These are phyloP conservation scores for Umbelopsis sp. DNA, from an alignment of 371 early-diverging fungal genomes.

Conservation along the genomic window DNA sequence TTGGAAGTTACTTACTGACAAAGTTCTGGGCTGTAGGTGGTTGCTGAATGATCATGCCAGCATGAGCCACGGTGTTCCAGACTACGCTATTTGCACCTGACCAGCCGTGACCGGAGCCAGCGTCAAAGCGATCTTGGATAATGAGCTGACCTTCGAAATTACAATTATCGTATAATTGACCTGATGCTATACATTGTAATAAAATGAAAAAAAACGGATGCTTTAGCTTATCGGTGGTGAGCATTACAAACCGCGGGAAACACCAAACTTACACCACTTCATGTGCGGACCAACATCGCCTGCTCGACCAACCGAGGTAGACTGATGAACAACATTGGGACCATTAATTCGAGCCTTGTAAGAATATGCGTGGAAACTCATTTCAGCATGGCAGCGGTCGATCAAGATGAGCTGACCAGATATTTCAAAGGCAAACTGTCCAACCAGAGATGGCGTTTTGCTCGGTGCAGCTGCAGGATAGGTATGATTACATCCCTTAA, in stretches of 20 bases:
- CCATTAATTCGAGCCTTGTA: conserved; percentile 49
- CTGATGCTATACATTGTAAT: conserved; percentile 25
- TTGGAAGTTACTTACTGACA: conserved; percentile 33
- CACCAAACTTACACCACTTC: conserved; percentile 48
- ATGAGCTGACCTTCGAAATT: conserved; percentile 41
- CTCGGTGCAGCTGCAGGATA: conserved; percentile 26
- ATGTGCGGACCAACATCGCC: conserved; percentile 54
- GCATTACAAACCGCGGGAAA: too few relatives aligned
- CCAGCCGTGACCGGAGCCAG: conserved; percentile 53
- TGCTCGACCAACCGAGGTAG: conserved; percentile 26
- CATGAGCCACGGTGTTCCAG: conserved; percentile 54
- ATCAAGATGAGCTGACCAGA: conserved; percentile 50
- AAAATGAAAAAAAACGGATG: too few relatives aligned
- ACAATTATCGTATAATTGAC: conserved; percentile 41
- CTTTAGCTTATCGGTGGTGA: too few relatives aligned
- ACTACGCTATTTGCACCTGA: conserved; percentile 53
- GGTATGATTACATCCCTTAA: conserved; percentile 33
- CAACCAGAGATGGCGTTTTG: conserved; percentile 33
- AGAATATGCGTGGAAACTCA: conserved; percentile 51
- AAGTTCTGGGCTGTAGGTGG: conserved; percentile 50
- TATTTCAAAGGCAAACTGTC: conserved; percentile 56
- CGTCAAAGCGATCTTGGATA: conserved; percentile 42
- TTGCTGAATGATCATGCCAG: conserved; percentile 49
- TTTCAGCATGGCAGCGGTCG: conserved; percentile 44
- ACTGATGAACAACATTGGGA: conserved; percentile 50